These are phyloP conservation scores for Neoboletus subvelutipes DNA, from an alignment of 768 basidiomycete genomes.

Conservation along the genomic window DNA sequence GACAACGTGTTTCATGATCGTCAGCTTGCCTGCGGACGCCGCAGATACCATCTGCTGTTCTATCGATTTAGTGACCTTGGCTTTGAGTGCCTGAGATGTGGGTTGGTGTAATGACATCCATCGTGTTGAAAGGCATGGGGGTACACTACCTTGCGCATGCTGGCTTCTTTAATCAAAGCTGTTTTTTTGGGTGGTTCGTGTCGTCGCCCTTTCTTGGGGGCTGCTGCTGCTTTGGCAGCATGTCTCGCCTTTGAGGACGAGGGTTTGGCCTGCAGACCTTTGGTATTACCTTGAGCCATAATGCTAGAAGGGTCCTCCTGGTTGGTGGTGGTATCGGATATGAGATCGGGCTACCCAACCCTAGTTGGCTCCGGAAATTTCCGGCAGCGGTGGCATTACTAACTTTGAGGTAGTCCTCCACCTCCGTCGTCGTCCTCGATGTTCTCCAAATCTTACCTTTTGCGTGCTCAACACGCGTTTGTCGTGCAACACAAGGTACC, in stretches of 20 bases:
- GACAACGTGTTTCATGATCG: slow-evolving; percentile 80
- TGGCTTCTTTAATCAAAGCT: slow-evolving; percentile 65
- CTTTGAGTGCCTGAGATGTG: slow-evolving; percentile 64
- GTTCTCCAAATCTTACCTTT: slow-evolving; percentile 44
- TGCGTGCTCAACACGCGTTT: slow-evolving; percentile 55
- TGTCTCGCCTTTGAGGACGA: slow-evolving; percentile 49
- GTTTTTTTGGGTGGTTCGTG: slow-evolving; percentile 82
- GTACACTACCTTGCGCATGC: slow-evolving; percentile 67
- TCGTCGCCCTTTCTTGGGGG: slow-evolving; percentile 77
- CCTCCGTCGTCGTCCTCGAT: slow-evolving; percentile 32
- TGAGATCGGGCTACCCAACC: not conserved
- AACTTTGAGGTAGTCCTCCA: not conserved
- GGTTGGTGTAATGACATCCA: not conserved
- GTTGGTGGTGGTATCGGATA: not conserved
- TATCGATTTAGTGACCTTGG: slow-evolving; percentile 90
- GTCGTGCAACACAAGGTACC: slow-evolving; percentile 47
- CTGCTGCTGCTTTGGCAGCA: slow-evolving; percentile 64
- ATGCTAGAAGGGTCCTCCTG: not conserved
- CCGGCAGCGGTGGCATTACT: slow-evolving; percentile 19
- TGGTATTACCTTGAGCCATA: slow-evolving; percentile 85
- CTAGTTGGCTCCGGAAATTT: slow-evolving; percentile 19
- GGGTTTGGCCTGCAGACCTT: slow-evolving; percentile 62
- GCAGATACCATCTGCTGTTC: slow-evolving; percentile 89
- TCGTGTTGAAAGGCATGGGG: not conserved
- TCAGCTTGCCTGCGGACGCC: slow-evolving; percentile 85